phyloP scores from a whole-genome alignment of 192 early-diverging fungal species.

The Rhizophagus clarus region DNA sequence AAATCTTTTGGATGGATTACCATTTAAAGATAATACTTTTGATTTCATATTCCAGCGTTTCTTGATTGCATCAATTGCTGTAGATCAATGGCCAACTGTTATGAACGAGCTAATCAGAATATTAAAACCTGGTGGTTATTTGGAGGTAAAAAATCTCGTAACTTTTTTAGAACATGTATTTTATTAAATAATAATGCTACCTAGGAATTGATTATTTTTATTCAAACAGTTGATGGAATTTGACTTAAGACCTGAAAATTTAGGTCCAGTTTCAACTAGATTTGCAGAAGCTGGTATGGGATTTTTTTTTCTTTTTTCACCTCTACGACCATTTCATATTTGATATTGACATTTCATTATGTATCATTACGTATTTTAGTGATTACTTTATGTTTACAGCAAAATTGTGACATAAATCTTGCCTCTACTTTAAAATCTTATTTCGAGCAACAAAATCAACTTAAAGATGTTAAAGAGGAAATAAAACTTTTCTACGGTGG shows the following conservation, averaged over 20 bases:
- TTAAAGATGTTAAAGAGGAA: neutral
- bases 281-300: neutral
- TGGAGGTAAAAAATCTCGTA: constrained; percentile 33
- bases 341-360: neutral
- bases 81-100: constrained; percentile 37
- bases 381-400: neutral
- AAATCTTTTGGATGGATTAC: constrained; percentile 41
- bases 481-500: neutral
- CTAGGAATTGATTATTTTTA: neutral
- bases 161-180: neutral
- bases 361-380: too few species aligned
- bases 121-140: constrained; percentile 44
- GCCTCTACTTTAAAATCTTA: neutral
- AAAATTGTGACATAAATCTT: neutral
- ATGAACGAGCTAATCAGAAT: constrained; percentile 36
- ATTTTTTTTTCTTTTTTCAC: neutral
- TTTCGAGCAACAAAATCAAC: neutral
- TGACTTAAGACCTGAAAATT: neutral
- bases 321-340: neutral
- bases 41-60: constrained; percentile 45
- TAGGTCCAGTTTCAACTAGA: neutral
- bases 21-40: constrained; percentile 43
- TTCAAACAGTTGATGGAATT: neutral
- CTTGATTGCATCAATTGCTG: constrained; percentile 36
- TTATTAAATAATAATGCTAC: neutral